phyloP scores from a whole-genome alignment of 257 asterid species.

The Paraleonurus japonicus region DNA sequence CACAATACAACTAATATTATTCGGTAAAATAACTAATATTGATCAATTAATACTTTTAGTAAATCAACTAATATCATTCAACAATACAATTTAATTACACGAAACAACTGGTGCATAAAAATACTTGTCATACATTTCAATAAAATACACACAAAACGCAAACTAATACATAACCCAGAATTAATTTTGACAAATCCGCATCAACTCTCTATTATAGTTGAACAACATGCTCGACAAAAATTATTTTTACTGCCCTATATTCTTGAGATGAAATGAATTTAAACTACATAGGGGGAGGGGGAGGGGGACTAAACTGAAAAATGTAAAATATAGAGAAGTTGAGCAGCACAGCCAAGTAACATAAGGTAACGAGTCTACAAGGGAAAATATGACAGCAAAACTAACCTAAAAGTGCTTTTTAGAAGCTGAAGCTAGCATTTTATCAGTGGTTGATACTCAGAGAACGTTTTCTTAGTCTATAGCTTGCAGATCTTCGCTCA shows the following conservation, averaged over 20 bases:
- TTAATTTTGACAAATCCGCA: too few species aligned
- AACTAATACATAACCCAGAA: not conserved
- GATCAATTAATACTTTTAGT: too few species aligned
- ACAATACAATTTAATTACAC: too few species aligned
- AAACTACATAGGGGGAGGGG: too few species aligned
- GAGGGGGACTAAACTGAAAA: too few species aligned
- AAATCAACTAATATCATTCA: too few species aligned
- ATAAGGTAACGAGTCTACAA: not conserved
- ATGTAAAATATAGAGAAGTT: not conserved
- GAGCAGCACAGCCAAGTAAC: not conserved
- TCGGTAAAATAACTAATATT: too few species aligned
- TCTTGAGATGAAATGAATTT: not conserved
- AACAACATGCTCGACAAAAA: not conserved
- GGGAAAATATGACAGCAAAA: not conserved
- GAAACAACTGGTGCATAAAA: too few species aligned
- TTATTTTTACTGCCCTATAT: not conserved
- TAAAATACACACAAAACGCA: too few species aligned
- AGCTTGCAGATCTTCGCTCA: constrained; percentile 26
- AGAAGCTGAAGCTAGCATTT: not conserved
- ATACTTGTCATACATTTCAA: too few species aligned
- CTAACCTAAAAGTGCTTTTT: not conserved
- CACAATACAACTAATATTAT: too few species aligned
- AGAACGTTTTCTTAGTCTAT: constrained; percentile 53
- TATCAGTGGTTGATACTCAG: constrained; percentile 42
- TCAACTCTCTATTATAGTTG: not conserved